Evolutionary conservation across 495 filamentous ascomycete species (phyloP), one percentile per base, ranked within the genome.

Genomic region (Hypoxylon intermedium): DNA sequence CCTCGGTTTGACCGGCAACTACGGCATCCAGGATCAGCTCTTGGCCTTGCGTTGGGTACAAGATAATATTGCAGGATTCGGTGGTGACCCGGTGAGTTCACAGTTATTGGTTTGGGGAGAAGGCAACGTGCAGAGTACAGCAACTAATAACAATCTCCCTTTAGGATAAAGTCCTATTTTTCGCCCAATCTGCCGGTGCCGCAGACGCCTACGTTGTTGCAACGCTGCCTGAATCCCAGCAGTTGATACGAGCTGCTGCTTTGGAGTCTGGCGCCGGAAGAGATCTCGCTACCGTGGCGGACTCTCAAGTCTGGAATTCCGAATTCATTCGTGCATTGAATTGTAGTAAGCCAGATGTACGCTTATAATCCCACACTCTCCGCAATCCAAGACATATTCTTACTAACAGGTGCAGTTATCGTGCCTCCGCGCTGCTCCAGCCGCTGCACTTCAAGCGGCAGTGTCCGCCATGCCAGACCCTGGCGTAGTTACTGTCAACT

Each of bases 11-110:
- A 65, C 47, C 15, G 67, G 66, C 18, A 69, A 84, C 51, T 73
- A 83, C 15, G 82, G 76, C 0, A 61, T 84, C 2, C 75, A 82
- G 46, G 84, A 87, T 63, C 82, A 85, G 58, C 72, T 80, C 5
- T 55, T 82, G 15, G 79, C 72, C 5, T 71, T 83, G 23, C 75
- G 76, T 11, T 83, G 79, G 74, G 72, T 85, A 0, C 69, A 78
- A 9, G 70, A 74, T 12, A 86, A 86, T 57, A 81, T 86, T 30
- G 72, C 66, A 53, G 74, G 58, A 6, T 87, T 87, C 61, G 85
- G 84, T 30, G 85, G 84, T 20, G 78, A 86, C 56, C 71, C 81
- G 9, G 60, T 63, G 43, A 41, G 43, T 63, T 0, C 68, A 69
- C 6, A 82, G 83, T 12, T 2, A 19, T 15, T 30, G 45, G 72